Evolutionary conservation across 345 rosid genomes (phyloP).

Genomic region (Laguncularia racemosa): DNA sequence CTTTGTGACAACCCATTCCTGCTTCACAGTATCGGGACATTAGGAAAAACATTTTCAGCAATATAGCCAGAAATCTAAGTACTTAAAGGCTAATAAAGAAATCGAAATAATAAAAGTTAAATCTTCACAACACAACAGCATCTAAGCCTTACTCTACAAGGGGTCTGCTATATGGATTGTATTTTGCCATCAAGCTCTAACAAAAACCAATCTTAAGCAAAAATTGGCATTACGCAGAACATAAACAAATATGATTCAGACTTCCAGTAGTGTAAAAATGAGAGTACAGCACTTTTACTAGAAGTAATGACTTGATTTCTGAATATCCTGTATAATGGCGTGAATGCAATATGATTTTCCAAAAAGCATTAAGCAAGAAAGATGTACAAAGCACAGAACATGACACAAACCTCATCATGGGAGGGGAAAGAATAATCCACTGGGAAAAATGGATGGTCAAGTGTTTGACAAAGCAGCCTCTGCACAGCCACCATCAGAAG

Average conservation of each 20-base stretch:
- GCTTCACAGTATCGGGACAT: constrained; percentile 12
- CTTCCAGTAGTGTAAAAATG: not conserved
- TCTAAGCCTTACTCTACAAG: no score
- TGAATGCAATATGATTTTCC: not conserved
- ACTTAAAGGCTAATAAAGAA: not conserved
- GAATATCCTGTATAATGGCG: not conserved
- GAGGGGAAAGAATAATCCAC: constrained; percentile 53
- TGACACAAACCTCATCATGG: constrained; percentile 45
- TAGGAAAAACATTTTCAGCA: not conserved
- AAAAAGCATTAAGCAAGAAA: not conserved
- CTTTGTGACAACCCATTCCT: constrained; percentile 71
- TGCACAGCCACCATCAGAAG: constrained; percentile 46
- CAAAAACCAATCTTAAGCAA: not conserved
- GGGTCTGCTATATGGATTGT: no score
- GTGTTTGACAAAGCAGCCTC: constrained; percentile 69
- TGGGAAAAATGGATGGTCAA: constrained; percentile 44
- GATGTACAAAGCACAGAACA: constrained; percentile 4
- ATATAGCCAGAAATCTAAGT: not conserved
- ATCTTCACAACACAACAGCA: no score
- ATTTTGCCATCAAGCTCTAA: no score
- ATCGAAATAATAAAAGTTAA: no score
- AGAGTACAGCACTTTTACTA: not conserved
- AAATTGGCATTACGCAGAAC: not conserved
- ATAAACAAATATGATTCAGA: not conserved
- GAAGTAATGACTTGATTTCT: not conserved